phyloP scores from a whole-genome alignment of 164 flowering plant genomes.

The Vitis rotundifolia region DNA sequence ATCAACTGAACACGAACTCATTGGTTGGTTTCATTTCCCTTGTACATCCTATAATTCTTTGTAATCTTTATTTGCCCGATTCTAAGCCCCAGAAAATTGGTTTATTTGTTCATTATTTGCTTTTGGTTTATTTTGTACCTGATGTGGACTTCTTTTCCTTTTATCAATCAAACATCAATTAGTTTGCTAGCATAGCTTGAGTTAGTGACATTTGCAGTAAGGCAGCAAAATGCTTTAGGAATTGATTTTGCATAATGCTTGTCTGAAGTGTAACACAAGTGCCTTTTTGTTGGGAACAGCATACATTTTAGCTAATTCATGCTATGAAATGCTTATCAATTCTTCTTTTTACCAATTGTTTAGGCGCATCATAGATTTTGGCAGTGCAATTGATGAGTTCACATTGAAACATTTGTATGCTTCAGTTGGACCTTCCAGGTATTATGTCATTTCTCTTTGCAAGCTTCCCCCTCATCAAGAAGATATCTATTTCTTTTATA shows the following conservation, averaged over 20 bases:
- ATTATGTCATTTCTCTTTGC: constrained; percentile 9
- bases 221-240: background rate
- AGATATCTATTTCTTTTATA: background rate
- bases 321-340: background rate
- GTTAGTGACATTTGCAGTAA: background rate
- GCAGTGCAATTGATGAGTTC: constrained; percentile 89
- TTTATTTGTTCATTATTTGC: no score
- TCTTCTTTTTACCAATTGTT: constrained; percentile 5
- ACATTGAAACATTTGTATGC: constrained; percentile 87
- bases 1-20: no score
- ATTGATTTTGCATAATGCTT: background rate
- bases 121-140: no score
- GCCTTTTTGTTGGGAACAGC: background rate
- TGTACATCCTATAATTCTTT: no score
- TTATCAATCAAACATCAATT: no score
- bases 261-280: background rate
- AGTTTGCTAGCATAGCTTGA: no score
- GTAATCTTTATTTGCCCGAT: no score
- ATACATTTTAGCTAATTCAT: background rate
- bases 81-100: no score
- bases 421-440: constrained; percentile 89
- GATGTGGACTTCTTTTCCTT: no score
- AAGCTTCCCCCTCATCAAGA: background rate
- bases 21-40: no score
- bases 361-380: constrained; percentile 99